Percentiles rank a stretch among this genome's conserved stretches.
Conservation (phyloP, 1,284 basidiomycete species). For the Taiwanofungus camphoratus region DNA sequence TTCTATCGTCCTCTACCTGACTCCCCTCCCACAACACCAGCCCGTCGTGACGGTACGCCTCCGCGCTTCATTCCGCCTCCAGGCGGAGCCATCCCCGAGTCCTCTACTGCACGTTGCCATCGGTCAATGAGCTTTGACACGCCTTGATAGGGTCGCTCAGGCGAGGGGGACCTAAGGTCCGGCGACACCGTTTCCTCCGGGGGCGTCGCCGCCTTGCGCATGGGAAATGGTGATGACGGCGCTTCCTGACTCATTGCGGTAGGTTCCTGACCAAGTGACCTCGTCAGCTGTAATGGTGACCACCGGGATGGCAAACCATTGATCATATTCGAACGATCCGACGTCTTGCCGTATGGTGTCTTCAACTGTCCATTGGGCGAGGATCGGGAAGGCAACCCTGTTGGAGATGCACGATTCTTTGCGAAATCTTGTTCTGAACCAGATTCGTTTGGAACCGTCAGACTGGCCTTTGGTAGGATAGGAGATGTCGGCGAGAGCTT, state of each 20-base stretch:
- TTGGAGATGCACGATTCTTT: conserved; percentile 24
- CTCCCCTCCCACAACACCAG: conserved; percentile 16
- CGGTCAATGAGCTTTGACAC: conserved; percentile 78
- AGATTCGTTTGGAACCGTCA: conserved; percentile 23
- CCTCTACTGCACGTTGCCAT: conserved; percentile 77
- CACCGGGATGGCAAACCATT: conserved; percentile 21
- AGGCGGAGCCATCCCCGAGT: conserved; percentile 33
- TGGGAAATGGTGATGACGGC: conserved; percentile 11
- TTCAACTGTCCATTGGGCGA: conserved; percentile 22
- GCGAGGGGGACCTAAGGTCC: conserved; percentile 45
- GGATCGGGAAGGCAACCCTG: conserved; percentile 16
- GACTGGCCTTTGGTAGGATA: conserved; percentile 18
- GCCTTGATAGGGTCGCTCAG: conserved; percentile 72
- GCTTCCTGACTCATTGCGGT: conserved; percentile 9
- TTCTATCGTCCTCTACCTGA: conserved; percentile 1
- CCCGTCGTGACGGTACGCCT: conserved; percentile 14
- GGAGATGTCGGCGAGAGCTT: conserved; percentile 27
- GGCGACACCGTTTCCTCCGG: conserved; percentile 11
- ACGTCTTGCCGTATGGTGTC: conserved; percentile 13
- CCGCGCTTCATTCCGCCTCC: conserved; percentile 11
- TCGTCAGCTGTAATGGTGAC: conserved; percentile 19
- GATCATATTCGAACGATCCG: conserved; percentile 3
- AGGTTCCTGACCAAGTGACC: conserved; percentile 3
- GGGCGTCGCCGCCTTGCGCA: conserved; percentile 5
- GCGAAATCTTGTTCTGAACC: conserved; percentile 17